Conservation (phyloP, 805 yeast genomes). For the Sugiyamaella valdiviana region DNA sequence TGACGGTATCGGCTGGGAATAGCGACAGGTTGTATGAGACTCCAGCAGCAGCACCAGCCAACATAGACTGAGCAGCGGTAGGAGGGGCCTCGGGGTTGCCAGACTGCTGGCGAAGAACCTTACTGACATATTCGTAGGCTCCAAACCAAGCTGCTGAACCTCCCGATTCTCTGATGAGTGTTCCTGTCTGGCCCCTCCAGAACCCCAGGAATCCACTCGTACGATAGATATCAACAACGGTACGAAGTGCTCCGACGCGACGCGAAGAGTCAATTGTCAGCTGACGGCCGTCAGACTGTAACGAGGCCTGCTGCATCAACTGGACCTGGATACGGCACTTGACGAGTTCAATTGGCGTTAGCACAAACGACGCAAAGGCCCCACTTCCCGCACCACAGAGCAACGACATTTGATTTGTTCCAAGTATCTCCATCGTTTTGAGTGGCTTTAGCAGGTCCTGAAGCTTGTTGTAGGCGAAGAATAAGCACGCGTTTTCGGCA, state of each 20-base stretch:
- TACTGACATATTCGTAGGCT: conserved; percentile 56
- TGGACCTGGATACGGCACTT: conserved; percentile 84
- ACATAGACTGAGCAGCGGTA: conserved; percentile 47
- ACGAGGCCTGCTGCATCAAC: conserved; percentile 24
- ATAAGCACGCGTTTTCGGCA: conserved; percentile 77
- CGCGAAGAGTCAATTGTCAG: conserved; percentile 10
- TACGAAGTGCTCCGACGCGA: conserved; percentile 25
- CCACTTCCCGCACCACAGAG: conserved; percentile 80
- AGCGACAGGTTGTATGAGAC: conserved; percentile 68
- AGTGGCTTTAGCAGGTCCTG: conserved; percentile 4
- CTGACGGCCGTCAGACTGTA: conserved; percentile 9
- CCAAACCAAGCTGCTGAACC: conserved; percentile 97
- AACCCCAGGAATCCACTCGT: conserved; percentile 62
- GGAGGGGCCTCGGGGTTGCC: conserved; percentile 7
- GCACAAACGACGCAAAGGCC: conserved; percentile 67
- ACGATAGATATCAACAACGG: conserved; percentile 39
- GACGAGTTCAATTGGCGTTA: conserved; percentile 88
- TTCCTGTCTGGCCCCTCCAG: conserved; percentile 84
- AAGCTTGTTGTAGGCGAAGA: conserved; percentile 37
- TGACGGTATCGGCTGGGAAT: conserved; percentile 88
- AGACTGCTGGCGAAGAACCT: conserved; percentile 13
- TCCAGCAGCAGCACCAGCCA: conserved; percentile 86
- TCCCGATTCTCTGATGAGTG: conserved; percentile 73
- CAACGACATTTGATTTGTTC: conserved; percentile 33
- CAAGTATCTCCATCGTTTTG: conserved; percentile 29